These are phyloP conservation scores for Amaranthus hypochondriacus DNA, from an alignment of 148 eudicot genomes.

Conservation along the genomic window DNA sequence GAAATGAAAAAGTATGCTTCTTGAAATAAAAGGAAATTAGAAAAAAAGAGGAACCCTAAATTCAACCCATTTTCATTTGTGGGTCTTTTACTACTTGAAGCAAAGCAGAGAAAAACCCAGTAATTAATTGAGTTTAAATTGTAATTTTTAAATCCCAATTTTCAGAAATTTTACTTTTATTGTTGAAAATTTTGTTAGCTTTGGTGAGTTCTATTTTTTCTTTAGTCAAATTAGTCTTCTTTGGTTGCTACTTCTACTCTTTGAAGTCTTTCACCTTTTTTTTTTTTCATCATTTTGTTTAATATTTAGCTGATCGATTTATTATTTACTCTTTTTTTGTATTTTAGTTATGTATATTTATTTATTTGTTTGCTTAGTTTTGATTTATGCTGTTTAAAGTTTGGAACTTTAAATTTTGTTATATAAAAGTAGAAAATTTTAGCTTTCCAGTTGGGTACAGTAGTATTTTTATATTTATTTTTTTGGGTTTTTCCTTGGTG, in stretches of 20 bases:
- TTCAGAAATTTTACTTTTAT: slow-evolving; percentile 6
- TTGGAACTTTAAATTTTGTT: slow-evolving; percentile 10
- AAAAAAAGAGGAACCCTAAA: slow-evolving; percentile 17
- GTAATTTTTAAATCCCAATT: slow-evolving; percentile 14
- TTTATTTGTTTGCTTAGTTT: background rate
- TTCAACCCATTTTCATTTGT: slow-evolving; percentile 20
- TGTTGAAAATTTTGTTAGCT: background rate
- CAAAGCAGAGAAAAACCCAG: slow-evolving; percentile 8
- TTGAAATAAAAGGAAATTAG: background rate
- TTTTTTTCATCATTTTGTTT: slow-evolving; percentile 1
- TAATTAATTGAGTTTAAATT: slow-evolving; percentile 17
- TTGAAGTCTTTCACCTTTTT: background rate
- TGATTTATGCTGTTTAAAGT: background rate
- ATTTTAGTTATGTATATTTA: background rate
- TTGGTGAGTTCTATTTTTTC: slow-evolving; percentile 27
- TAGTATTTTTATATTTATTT: background rate
- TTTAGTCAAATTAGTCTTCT: slow-evolving; percentile 26
- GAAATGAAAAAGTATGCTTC: background rate
- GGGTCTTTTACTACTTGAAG: slow-evolving; percentile 13
- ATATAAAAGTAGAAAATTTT: slow-evolving; percentile 16
- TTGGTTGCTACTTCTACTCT: background rate
- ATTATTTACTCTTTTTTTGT: background rate
- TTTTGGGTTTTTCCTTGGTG: slow-evolving; percentile 6
- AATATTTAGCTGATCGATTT: slow-evolving; percentile 19
- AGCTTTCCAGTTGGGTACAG: slow-evolving; percentile 12